Base-by-base conservation (phyloP, 208 protist species). In the Trypanosoma melophagium region DNA sequence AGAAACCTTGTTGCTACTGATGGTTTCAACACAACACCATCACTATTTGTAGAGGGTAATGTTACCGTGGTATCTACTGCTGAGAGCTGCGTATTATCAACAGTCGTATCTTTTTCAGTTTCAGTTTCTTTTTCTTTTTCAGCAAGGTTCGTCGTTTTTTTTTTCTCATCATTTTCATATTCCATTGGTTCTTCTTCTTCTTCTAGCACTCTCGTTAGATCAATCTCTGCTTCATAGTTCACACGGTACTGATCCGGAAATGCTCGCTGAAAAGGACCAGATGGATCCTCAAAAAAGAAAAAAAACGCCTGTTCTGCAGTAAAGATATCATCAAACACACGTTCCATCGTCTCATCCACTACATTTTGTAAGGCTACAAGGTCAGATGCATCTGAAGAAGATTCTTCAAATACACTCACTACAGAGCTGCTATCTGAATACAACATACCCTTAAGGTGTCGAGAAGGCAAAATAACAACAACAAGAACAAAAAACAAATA, bases 1-100 rank as follows among this genome's bases (percentile, higher is more conserved):
- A 88, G 56, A 49, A 86, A 90, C n/a, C 68, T 81, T 10, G 81
- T 83, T 19, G 76, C 76, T 4, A 69, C 71, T 21, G 66, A 74
- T 47, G 67, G 63, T 25, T 78, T 80, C 14, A 61, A 17, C n/a
- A 17, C 25, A 13, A 52, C 0, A 21, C 24, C 44, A 8, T 50
- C 41, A n/a, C n/a, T n/a, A n/a, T n/a, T n/a, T n/a, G n/a, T n/a
- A n/a, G n/a, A n/a, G n/a, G n/a, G n/a, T n/a, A n/a, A n/a, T n/a
- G n/a, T n/a, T n/a, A n/a, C n/a, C n/a, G n/a, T n/a, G n/a, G n/a
- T n/a, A n/a, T n/a, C n/a, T n/a, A n/a, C n/a, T n/a, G n/a, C n/a
- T n/a, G n/a, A n/a, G n/a, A n/a, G n/a, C n/a, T n/a, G n/a, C n/a
- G n/a, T n/a, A n/a, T 19, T 59, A 17, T 28, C 9, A 38, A 25